These are phyloP conservation scores for Tricholoma terreum DNA, from an alignment of 768 basidiomycete genomes.

Conservation along the genomic window DNA sequence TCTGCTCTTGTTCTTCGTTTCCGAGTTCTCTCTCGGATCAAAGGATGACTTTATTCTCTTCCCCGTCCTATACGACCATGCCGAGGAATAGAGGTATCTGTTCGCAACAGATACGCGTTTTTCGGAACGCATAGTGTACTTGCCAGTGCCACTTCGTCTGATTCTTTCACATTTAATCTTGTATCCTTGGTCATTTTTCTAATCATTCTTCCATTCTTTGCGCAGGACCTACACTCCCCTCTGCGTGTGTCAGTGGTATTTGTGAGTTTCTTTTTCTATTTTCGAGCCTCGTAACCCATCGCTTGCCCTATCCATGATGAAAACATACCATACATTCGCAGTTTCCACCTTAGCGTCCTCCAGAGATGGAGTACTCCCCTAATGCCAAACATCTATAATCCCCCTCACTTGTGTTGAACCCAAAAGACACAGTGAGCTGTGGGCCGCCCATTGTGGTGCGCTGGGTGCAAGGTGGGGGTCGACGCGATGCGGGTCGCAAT, in stretches of 20 bases:
- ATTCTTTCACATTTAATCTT: conserved; percentile 23
- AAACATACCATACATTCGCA: conserved; percentile 74
- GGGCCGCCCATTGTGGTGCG: conserved; percentile 67
- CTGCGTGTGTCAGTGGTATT: too few species aligned
- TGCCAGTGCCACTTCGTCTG: conserved; percentile 90
- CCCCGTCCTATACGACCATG: conserved; percentile 91
- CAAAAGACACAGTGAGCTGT: conserved; percentile 56
- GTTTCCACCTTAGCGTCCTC: conserved; percentile 81
- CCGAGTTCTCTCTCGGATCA: conserved; percentile 3
- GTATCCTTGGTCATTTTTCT: not conserved
- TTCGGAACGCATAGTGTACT: conserved; percentile 68
- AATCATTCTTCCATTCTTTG: not conserved
- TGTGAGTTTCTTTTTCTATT: conserved; percentile 22
- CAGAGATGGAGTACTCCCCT: conserved; percentile 63
- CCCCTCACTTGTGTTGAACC: conserved; percentile 69
- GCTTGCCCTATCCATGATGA: conserved; percentile 42
- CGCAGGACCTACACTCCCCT: too few species aligned
- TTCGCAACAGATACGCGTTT: conserved; percentile 72
- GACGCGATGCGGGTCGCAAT: conserved; percentile 64
- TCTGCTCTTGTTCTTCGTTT: not conserved
- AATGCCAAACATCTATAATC: conserved; percentile 67
- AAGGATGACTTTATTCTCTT: conserved; percentile 80
- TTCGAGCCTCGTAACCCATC: conserved; percentile 1
- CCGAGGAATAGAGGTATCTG: conserved; percentile 76
- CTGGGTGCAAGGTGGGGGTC: conserved; percentile 73